phyloP scores from a whole-genome alignment of 441 rosid species.

The Viola pubescens region DNA sequence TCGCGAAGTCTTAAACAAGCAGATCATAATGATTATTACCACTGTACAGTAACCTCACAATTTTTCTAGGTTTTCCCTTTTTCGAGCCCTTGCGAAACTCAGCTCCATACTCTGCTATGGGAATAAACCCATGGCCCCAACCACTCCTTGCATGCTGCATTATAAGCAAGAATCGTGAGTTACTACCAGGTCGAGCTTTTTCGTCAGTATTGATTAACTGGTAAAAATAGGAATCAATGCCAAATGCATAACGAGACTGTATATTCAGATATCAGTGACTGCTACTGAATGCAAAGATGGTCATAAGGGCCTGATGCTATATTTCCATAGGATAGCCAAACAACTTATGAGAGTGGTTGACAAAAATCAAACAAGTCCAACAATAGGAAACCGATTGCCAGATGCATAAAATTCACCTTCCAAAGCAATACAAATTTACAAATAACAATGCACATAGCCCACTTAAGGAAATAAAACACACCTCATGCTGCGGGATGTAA shows the following conservation, averaged over 20 bases:
- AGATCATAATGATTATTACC: conserved; percentile 86
- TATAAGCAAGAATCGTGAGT: background rate
- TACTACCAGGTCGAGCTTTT: no score
- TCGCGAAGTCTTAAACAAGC: conserved; percentile 40
- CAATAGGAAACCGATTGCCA: background rate
- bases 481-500: conserved; percentile 87
- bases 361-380: background rate
- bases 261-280: background rate
- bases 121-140: conserved; percentile 63
- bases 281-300: background rate
- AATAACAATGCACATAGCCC: background rate
- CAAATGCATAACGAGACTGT: background rate
- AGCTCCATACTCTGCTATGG: conserved; percentile 71
- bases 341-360: background rate
- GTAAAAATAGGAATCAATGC: background rate
- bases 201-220: background rate
- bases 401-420: background rate
- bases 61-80: conserved; percentile 48
- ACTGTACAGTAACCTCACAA: conserved; percentile 74
- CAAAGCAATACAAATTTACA: background rate
- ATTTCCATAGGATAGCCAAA: background rate
- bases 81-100: conserved; percentile 52
- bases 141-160: conserved; percentile 57
- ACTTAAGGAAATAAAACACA: conserved; percentile 14
- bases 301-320: background rate